A percentile compares a stretch with the other conserved stretches of the same genome.
Conservation (phyloP, 441 rosid species). For the Kokia cookei region DNA sequence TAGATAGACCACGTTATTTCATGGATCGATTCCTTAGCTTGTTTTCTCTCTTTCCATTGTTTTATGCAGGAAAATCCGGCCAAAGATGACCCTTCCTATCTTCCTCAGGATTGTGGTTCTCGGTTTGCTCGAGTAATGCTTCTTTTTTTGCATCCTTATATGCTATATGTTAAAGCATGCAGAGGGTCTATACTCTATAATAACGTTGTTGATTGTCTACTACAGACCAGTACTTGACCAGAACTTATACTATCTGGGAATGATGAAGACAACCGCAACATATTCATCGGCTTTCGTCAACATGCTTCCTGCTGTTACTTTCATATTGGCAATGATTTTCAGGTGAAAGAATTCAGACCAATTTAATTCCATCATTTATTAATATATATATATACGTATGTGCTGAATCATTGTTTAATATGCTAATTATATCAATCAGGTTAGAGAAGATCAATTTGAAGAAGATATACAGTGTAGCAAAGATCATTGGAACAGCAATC, state of each 20-base stretch:
- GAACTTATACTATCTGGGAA: conserved; percentile 67
- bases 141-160: neutral
- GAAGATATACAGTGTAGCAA: conserved; percentile 63
- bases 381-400: neutral
- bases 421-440: conserved; percentile 25
- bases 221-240: conserved; percentile 92
- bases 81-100: conserved; percentile 72
- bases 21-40: neutral
- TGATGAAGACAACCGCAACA: conserved; percentile 85
- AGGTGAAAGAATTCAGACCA: conserved; percentile 27
- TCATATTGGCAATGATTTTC: conserved; percentile 74
- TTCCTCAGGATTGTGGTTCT: conserved; percentile 64
- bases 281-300: conserved; percentile 70
- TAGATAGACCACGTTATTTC: neutral
- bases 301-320: conserved; percentile 81
- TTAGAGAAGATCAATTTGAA: conserved; percentile 61
- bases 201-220: neutral
- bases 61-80: conserved; percentile 72
- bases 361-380: neutral
- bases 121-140: conserved; percentile 74
- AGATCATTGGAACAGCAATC: conserved; percentile 67
- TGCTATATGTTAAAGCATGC: neutral
- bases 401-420: neutral
- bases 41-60: neutral
- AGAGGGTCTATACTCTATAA: neutral